Conservation (phyloP, 352 stramenopile genomes). For the Peronospora farinosa region DNA sequence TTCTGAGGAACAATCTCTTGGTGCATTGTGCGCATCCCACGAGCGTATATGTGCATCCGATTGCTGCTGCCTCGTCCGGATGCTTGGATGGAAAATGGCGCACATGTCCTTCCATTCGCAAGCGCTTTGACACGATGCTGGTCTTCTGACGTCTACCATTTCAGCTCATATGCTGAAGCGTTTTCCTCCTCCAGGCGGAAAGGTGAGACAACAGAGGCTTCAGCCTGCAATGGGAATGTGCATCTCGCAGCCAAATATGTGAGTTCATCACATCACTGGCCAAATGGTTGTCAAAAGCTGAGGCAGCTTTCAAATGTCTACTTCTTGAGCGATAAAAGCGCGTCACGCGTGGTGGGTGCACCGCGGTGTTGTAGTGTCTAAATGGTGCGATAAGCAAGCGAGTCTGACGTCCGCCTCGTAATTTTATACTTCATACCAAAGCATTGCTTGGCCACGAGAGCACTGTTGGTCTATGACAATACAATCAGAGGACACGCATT, state of each 20-base stretch:
- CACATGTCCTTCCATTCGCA: too few relatives aligned
- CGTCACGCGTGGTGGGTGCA: slow-evolving; percentile 7
- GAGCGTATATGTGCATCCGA: slow-evolving; percentile 16
- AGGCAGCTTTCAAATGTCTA: slow-evolving; percentile 13
- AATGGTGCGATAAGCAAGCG: too few relatives aligned
- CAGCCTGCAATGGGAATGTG: too few relatives aligned
- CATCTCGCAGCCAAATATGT: too few relatives aligned
- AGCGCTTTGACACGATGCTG: too few relatives aligned
- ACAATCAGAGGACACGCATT: background rate
- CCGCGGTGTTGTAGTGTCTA: background rate
- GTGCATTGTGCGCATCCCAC: slow-evolving; percentile 11
- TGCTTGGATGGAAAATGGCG: slow-evolving; percentile 1
- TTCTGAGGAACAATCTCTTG: slow-evolving; percentile 12
- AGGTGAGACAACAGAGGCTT: background rate
- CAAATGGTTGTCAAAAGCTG: background rate
- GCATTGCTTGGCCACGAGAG: background rate
- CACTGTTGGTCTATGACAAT: background rate
- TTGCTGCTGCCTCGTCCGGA: slow-evolving; percentile 12
- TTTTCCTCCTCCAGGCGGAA: background rate
- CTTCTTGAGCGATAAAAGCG: slow-evolving; percentile 14
- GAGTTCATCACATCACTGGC: too few relatives aligned
- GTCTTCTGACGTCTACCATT: background rate
- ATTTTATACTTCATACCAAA: background rate
- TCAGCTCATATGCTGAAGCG: background rate
- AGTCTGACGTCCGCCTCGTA: background rate